Conservation (phyloP, 352 stramenopile species). For the Ochromonadaceae sp. region DNA sequence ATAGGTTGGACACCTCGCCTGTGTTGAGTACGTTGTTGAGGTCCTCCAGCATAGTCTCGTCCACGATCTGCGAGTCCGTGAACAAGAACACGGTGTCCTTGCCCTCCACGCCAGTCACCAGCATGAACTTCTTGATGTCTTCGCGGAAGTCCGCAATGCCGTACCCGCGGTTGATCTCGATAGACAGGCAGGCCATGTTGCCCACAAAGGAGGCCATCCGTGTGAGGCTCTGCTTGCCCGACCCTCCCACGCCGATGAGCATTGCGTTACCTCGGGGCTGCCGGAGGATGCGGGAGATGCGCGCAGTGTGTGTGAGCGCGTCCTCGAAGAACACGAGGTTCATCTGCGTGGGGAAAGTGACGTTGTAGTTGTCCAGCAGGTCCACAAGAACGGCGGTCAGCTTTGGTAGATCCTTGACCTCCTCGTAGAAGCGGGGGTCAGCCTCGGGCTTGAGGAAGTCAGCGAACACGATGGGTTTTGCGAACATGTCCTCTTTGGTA, state of each 20-base stretch:
- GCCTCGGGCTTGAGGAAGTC: slow-evolving; percentile 71
- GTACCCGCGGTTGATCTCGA: slow-evolving; percentile 77
- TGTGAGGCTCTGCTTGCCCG: slow-evolving; percentile 77
- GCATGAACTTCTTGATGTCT: slow-evolving; percentile 80
- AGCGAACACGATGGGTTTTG: slow-evolving; percentile 66
- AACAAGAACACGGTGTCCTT: slow-evolving; percentile 66
- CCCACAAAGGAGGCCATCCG: slow-evolving; percentile 70
- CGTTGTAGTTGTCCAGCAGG: slow-evolving; percentile 82
- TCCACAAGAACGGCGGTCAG: slow-evolving; percentile 69
- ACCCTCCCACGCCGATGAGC: slow-evolving; percentile 81
- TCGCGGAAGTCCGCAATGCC: slow-evolving; percentile 69
- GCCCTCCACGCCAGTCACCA: slow-evolving; percentile 63
- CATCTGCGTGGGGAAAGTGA: slow-evolving; percentile 77
- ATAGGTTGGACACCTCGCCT: slow-evolving; percentile 85
- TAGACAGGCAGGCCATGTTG: slow-evolving; percentile 68
- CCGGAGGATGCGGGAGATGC: slow-evolving; percentile 66
- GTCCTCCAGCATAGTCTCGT: slow-evolving; percentile 83
- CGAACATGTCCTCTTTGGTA: slow-evolving; percentile 60
- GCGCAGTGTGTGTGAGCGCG: slow-evolving; percentile 64
- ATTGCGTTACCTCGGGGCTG: slow-evolving; percentile 84
- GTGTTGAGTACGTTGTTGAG: slow-evolving; percentile 92
- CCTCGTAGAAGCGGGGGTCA: slow-evolving; percentile 56
- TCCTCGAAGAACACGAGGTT: slow-evolving; percentile 88
- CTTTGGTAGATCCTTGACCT: slow-evolving; percentile 54
- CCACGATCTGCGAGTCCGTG: slow-evolving; percentile 82